phyloP scores from a whole-genome alignment of 2,329 filamentous ascomycete species.

The Pestalotiopsis sp. region DNA sequence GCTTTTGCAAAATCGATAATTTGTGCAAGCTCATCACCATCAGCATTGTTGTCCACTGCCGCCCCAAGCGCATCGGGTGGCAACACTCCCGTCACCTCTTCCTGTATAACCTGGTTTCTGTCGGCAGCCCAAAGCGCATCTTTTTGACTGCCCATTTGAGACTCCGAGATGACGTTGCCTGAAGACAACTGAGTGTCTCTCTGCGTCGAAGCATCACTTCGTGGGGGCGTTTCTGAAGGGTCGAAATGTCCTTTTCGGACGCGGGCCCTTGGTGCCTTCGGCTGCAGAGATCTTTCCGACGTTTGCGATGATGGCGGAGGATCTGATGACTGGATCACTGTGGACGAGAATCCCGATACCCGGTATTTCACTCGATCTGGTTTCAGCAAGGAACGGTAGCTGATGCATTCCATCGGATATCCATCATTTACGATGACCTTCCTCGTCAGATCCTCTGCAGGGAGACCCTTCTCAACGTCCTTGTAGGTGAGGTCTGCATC shows the following conservation, averaged over 20 bases:
- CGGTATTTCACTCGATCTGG: slow-evolving; percentile 61
- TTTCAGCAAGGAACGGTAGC: slow-evolving; percentile 60
- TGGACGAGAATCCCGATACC: slow-evolving; percentile 52
- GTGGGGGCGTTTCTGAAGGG: slow-evolving; percentile 39
- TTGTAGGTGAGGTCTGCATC: slow-evolving; percentile 69
- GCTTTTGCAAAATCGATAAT: slow-evolving; percentile 66
- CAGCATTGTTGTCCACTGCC: background rate
- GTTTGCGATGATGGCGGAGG: slow-evolving; percentile 18
- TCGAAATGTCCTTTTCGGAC: slow-evolving; percentile 42
- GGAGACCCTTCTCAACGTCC: slow-evolving; percentile 63
- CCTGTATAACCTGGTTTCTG: background rate
- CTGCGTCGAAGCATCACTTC: slow-evolving; percentile 36
- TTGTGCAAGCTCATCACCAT: slow-evolving; percentile 61
- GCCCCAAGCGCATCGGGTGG: background rate
- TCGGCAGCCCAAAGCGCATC: background rate
- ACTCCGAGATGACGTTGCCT: slow-evolving; percentile 1
- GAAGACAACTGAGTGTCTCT: slow-evolving; percentile 15
- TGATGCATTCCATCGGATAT: slow-evolving; percentile 72
- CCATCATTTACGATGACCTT: slow-evolving; percentile 66
- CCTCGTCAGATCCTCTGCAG: slow-evolving; percentile 36
- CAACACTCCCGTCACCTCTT: background rate
- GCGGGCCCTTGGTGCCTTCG: slow-evolving; percentile 48
- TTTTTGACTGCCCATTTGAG: background rate
- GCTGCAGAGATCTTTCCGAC: slow-evolving; percentile 43
- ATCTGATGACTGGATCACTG: slow-evolving; percentile 13